These are phyloP conservation scores for Mycena citricolor DNA, from an alignment of 1,284 basidiomycete genomes.

Conservation along the genomic window DNA sequence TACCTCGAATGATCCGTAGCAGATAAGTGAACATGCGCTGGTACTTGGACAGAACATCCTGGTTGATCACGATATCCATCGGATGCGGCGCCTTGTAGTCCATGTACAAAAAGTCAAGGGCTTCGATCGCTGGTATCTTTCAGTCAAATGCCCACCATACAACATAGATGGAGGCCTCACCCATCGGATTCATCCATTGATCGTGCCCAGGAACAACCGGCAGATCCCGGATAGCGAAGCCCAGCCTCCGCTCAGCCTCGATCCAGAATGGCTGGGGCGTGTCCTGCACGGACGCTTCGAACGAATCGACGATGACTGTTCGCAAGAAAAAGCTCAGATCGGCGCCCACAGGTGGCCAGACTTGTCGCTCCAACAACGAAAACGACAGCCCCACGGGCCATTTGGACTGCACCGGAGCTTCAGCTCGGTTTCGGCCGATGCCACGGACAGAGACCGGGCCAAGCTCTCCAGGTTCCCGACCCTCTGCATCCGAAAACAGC, in stretches of 20 bases:
- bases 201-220: constrained; percentile 61
- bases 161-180: constrained; percentile 42
- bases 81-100: constrained; percentile 80
- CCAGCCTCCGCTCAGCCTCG: constrained; percentile 76
- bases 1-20: constrained; percentile 75
- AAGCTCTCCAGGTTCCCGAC: constrained; percentile 39
- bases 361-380: constrained; percentile 64
- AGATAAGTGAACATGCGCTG: constrained; percentile 79
- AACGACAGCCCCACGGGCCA: constrained; percentile 78
- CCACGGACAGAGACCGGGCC: constrained; percentile 39
- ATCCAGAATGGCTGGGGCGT: constrained; percentile 40
- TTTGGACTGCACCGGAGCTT: constrained; percentile 31
- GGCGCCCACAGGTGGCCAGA: constrained; percentile 83
- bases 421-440: constrained; percentile 28
- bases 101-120: constrained; percentile 85
- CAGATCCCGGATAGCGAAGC: constrained; percentile 78
- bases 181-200: constrained; percentile 76
- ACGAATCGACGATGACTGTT: constrained; percentile 76
- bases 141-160: constrained; percentile 3
- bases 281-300: constrained; percentile 38
- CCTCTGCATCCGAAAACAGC: constrained; percentile 66
- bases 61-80: constrained; percentile 68
- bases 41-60: constrained; percentile 76
- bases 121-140: constrained; percentile 55
- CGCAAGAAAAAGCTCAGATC: constrained; percentile 80